Evolutionary conservation across 2,329 filamentous ascomycete genomes (phyloP).

Genomic region (Leptographium galeiforme): DNA sequence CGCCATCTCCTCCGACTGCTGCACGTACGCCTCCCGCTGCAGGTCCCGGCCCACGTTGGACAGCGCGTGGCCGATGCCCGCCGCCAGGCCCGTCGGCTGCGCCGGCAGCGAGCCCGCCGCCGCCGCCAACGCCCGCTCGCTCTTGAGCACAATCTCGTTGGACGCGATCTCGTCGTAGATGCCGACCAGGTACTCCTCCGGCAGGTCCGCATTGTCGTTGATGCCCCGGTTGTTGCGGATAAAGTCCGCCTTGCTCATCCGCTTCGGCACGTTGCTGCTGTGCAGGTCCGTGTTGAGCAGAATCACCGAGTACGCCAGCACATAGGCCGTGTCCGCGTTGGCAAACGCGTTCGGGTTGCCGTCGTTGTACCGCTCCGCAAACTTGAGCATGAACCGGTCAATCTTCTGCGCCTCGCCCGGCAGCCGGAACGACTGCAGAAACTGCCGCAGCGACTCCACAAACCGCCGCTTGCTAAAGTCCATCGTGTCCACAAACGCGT

Average conservation of each 20-base stretch:
- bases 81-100: slow-evolving; percentile 56
- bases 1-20: slow-evolving; percentile 88
- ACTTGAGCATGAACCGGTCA: slow-evolving; percentile 98
- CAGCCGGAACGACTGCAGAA: slow-evolving; percentile 86
- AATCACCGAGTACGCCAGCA: slow-evolving; percentile 91
- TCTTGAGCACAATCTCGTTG: slow-evolving; percentile 90
- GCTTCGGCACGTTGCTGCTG: slow-evolving; percentile 66
- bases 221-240: slow-evolving; percentile 99
- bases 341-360: slow-evolving; percentile 96
- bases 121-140: slow-evolving; percentile 79
- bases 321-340: slow-evolving; percentile 95
- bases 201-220: slow-evolving; percentile 88
- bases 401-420: slow-evolving; percentile 98
- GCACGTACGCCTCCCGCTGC: slow-evolving; percentile 82
- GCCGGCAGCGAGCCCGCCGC: slow-evolving; percentile 50
- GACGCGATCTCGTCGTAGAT: slow-evolving; percentile 87
- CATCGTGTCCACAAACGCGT: slow-evolving; percentile 92
- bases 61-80: slow-evolving; percentile 75
- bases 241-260: slow-evolving; percentile 95
- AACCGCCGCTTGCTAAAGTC: slow-evolving; percentile 86
- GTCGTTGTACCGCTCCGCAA: slow-evolving; percentile 87
- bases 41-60: slow-evolving; percentile 86
- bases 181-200: slow-evolving; percentile 74
- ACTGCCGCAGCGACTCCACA: slow-evolving; percentile 80
- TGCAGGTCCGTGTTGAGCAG: slow-evolving; percentile 94